Conservation (phyloP, 345 rosid species). For the Brassica juncea region DNA sequence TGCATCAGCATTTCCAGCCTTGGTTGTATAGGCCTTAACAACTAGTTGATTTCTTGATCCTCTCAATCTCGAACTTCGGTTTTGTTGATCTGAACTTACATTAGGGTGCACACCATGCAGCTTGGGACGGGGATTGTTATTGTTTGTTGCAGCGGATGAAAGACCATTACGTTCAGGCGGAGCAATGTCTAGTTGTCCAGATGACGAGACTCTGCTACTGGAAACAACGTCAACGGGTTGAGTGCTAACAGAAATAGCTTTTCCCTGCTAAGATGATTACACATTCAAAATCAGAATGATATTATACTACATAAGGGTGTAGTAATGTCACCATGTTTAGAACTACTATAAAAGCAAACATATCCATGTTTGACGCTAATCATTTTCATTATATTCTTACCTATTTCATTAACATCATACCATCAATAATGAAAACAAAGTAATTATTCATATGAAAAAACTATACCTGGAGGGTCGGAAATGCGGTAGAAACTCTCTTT, state of each 20-base stretch:
- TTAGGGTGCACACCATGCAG: slow-evolving; percentile 43
- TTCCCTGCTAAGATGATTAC: slow-evolving; percentile 52
- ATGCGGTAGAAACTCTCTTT: slow-evolving; percentile 48
- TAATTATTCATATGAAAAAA: not conserved
- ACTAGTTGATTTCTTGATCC: slow-evolving; percentile 54
- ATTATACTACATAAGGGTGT: not conserved
- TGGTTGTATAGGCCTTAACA: slow-evolving; percentile 66
- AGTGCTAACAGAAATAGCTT: slow-evolving; percentile 50
- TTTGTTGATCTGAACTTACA: slow-evolving; percentile 58
- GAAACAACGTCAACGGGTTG: slow-evolving; percentile 48
- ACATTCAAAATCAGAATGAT: slow-evolving; percentile 2
- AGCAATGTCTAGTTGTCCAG: slow-evolving; percentile 49
- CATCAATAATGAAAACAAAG: not conserved
- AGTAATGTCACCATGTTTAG: not conserved
- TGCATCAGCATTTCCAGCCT: slow-evolving; percentile 56
- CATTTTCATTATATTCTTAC: not conserved
- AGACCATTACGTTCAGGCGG: slow-evolving; percentile 44
- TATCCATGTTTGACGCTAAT: not conserved
- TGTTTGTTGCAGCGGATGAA: slow-evolving; percentile 48
- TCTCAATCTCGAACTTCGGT: slow-evolving; percentile 64
- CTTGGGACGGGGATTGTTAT: slow-evolving; percentile 55
- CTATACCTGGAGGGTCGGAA: slow-evolving; percentile 55
- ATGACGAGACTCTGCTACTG: slow-evolving; percentile 50
- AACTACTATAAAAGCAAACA: not conserved
- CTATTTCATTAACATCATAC: not conserved